Evolutionary conservation across 257 asterid genomes (phyloP).

Genomic region (Agastache rugosa): DNA sequence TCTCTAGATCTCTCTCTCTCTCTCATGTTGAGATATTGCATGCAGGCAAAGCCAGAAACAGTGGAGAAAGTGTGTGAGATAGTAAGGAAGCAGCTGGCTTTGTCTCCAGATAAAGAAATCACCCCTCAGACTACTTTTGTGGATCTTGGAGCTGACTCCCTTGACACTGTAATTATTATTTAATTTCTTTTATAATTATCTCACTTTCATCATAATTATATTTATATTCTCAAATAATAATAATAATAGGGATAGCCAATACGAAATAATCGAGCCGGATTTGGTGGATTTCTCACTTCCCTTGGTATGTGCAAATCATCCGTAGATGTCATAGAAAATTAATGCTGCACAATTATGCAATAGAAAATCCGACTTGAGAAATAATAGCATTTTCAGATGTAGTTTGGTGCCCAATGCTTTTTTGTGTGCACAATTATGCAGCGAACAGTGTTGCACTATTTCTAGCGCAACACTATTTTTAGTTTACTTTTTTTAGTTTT

Average conservation of each 20-base stretch:
- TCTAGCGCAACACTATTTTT: background rate
- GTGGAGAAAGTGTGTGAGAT: slow-evolving; percentile 67
- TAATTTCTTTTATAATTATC: background rate
- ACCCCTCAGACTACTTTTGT: slow-evolving; percentile 59
- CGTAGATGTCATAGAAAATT: too few species aligned
- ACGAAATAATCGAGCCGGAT: too few species aligned
- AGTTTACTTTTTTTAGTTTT: too few species aligned
- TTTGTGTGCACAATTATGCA: too few species aligned
- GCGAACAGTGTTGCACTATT: too few species aligned
- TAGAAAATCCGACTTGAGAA: background rate
- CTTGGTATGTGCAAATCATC: background rate
- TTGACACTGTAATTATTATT: slow-evolving; percentile 58
- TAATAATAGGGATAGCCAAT: background rate
- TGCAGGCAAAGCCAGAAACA: slow-evolving; percentile 72
- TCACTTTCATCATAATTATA: background rate
- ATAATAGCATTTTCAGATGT: background rate
- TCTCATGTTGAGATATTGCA: background rate
- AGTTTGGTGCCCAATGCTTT: too few species aligned
- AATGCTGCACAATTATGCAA: background rate
- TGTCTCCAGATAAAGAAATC: slow-evolving; percentile 54
- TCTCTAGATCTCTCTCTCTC: background rate
- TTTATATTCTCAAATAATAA: too few species aligned
- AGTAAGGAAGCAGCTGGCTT: slow-evolving; percentile 72
- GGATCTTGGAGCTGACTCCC: slow-evolving; percentile 84
- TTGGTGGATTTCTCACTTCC: background rate